phyloP scores from a whole-genome alignment of 1,284 basidiomycete species.

The Ganoderma meredithae region DNA sequence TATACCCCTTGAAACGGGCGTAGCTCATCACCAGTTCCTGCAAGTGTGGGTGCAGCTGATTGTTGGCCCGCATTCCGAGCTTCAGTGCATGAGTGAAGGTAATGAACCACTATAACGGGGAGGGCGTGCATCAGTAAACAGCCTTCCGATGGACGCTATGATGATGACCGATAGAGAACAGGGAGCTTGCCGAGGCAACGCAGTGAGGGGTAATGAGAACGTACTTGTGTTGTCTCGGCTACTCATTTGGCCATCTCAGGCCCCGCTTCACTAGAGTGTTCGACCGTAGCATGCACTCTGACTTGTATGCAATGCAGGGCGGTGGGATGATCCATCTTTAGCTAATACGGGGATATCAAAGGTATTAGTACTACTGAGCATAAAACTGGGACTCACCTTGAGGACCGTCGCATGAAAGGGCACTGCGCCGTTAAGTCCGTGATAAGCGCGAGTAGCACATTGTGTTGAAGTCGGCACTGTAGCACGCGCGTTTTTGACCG shows the following conservation, averaged over 20 bases:
- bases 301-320: conserved; percentile 91
- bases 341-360: background rate
- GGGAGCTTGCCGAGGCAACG: too few species aligned
- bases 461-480: too few species aligned
- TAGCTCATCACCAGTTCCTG: conserved; percentile 95
- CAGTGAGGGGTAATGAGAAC: conserved; percentile 29
- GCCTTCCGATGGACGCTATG: too few species aligned
- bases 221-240: conserved; percentile 96
- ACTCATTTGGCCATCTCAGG: conserved; percentile 96
- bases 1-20: conserved; percentile 90
- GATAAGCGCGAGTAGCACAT: too few species aligned
- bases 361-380: background rate
- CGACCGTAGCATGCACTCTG: conserved; percentile 96
- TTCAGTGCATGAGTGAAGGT: conserved; percentile 99
- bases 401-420: too few species aligned
- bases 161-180: background rate
- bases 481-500: too few species aligned
- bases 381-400: too few species aligned
- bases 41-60: conserved; percentile 94
- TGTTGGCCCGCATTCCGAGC: conserved; percentile 91
- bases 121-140: background rate
- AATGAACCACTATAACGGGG: conserved; percentile 83
- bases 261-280: conserved; percentile 85
- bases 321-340: conserved; percentile 93
- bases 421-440: too few species aligned